Conservation (phyloP, 352 stramenopile species). For the Phytophthora hybrid region DNA sequence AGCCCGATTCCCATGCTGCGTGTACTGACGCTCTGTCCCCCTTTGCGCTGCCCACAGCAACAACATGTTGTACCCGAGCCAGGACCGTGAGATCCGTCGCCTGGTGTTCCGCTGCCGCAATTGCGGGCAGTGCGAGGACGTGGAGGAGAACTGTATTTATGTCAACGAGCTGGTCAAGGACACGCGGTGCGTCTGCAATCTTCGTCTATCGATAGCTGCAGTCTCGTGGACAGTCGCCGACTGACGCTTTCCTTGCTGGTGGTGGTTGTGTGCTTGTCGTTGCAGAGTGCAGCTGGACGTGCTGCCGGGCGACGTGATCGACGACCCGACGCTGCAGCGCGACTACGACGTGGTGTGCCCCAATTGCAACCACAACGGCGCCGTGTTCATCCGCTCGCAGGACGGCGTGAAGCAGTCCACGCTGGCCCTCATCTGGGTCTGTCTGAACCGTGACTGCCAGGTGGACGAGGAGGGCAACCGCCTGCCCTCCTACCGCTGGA, state of each 20-base stretch:
- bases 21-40: not conserved
- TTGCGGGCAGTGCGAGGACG: constrained; percentile 86
- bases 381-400: constrained; percentile 90
- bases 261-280: not conserved
- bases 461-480: constrained; percentile 87
- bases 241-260: constrained; percentile 17
- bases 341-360: constrained; percentile 88
- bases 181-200: constrained; percentile 60
- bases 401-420: constrained; percentile 90
- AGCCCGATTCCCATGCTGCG: not conserved
- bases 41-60: constrained; percentile 60
- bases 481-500: constrained; percentile 88
- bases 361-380: constrained; percentile 80
- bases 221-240: not conserved
- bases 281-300: constrained; percentile 85
- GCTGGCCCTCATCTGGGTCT: constrained; percentile 89
- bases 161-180: constrained; percentile 91
- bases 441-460: constrained; percentile 89
- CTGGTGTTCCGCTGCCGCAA: constrained; percentile 90
- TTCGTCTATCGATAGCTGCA: not conserved
- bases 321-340: constrained; percentile 89
- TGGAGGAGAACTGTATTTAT: constrained; percentile 94
- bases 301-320: constrained; percentile 86
- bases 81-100: constrained; percentile 86
- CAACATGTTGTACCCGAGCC: constrained; percentile 93